Base-by-base conservation (phyloP, 2,329 filamentous ascomycete genomes). In the Atkinsonella texensis region DNA sequence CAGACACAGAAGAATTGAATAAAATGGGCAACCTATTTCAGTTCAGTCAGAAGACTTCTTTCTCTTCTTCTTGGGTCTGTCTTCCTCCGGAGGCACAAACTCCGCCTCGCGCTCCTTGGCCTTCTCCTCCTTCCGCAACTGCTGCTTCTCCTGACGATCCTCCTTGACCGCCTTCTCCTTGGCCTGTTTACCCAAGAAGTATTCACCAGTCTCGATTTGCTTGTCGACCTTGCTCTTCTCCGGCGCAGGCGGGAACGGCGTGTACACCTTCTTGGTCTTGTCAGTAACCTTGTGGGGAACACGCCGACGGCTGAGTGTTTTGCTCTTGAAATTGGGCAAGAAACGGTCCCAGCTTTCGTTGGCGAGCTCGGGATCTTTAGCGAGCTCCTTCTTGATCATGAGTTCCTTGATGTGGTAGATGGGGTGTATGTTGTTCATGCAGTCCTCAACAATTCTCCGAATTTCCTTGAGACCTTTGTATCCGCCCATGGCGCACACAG, bases 151-250 rank as follows among this genome's bases (percentile, higher is more conserved):
- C 63, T 88, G 79, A 58, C 89, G 76, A 63, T 88, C 86, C 64
- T 91, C 85, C 68, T 86, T 83, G 46, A 76, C 82, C 51, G 84
- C 85, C 55, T 90, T 78, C 63, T 95, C 88, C 76, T 95, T 95
- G 54, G 89, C 90, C 63, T 90, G 83, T 75, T 95, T 95, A 64
- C 84, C 84, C 64, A 98, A 70, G 69, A 97, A 97, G 73, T 95
- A 98, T 72, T 97, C 91, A 71, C 93, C 91, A 61, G 82, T 90
- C 75, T 98, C 93, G 73, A 98, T 95, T 77, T 98, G 91, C 69
- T 89, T 72, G 70, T 98, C 93, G 61, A 98, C 80, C 81, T 97
- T 98, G 81, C 90, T 96, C 87, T 95, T 95, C 77, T 98, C 91
- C 58, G 90, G 89, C 43, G 89, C 81, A 7, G 93, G 93, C 47